These are phyloP conservation scores for Cyclotella atomus DNA, from an alignment of 108 stramenopile genomes.

Conservation along the genomic window DNA sequence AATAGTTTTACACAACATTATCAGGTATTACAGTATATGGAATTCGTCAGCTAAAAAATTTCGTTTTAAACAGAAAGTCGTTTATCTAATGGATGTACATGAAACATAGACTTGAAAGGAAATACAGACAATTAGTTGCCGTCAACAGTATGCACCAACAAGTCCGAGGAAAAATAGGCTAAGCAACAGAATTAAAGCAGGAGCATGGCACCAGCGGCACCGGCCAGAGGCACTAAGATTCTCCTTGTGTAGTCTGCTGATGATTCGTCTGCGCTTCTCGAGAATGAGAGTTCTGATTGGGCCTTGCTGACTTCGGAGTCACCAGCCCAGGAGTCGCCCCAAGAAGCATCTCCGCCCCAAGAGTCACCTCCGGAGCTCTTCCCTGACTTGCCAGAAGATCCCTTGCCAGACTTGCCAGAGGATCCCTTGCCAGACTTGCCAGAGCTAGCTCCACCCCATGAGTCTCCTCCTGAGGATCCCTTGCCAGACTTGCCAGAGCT, in stretches of 20 bases:
- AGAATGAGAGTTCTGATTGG: conserved; percentile 6
- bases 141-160: neutral
- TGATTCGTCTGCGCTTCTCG: neutral
- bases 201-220: conserved; percentile 4
- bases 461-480: neutral
- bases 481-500: conserved; percentile 2
- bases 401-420: neutral
- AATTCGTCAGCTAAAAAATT: neutral
- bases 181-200: neutral
- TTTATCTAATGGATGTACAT: conserved; percentile 4
- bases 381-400: conserved; percentile 4
- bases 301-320: conserved; percentile 2
- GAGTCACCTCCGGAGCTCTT: neutral
- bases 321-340: conserved; percentile 6
- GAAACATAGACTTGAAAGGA: neutral
- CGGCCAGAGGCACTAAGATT: conserved; percentile 1
- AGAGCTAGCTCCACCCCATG: too few species aligned
- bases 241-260: conserved; percentile 6
- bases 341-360: neutral
- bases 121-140: neutral
- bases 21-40: too few species aligned
- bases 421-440: neutral
- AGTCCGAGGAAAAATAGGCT: neutral
- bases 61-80: conserved; percentile 3
- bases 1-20: too few species aligned